Percentiles rank a stretch among this genome's conserved stretches.
phyloP scores from a whole-genome alignment of 179 eudicot species.

The Beta corolliflora region DNA sequence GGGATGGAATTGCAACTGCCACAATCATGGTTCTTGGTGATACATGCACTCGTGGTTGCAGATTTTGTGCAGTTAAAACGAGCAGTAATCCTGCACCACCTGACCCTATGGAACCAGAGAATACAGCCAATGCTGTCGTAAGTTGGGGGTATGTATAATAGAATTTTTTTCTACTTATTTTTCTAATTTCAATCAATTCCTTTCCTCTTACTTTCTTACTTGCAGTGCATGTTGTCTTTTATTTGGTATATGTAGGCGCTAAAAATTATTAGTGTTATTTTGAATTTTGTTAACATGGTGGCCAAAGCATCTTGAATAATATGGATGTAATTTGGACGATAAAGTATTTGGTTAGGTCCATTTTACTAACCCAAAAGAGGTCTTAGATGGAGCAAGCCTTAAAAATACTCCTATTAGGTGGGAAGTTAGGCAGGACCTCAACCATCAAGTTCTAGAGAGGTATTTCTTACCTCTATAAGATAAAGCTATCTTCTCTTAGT shows the following conservation, averaged over 20 bases:
- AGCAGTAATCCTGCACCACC: conserved; percentile 90
- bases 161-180: neutral
- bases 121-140: conserved; percentile 85
- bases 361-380: too few relatives aligned
- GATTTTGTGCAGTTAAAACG: conserved; percentile 69
- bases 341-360: too few relatives aligned
- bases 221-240: neutral
- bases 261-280: neutral
- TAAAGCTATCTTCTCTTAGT: too few relatives aligned
- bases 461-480: too few relatives aligned
- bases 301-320: neutral
- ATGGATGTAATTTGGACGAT: neutral
- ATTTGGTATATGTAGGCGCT: neutral
- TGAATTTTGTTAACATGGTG: neutral
- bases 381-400: too few relatives aligned
- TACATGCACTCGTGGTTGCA: conserved; percentile 92
- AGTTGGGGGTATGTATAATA: conserved; percentile 78
- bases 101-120: conserved; percentile 91
- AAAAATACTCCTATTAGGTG: too few relatives aligned
- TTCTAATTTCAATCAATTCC: neutral
- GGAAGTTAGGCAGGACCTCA: too few relatives aligned
- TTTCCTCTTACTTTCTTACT: neutral
- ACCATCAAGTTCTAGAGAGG: too few relatives aligned
- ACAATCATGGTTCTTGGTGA: conserved; percentile 97
- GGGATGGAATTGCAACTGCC: conserved; percentile 95